phyloP scores from a whole-genome alignment of 2,329 filamentous ascomycete genomes.

The Penicillium sp. region DNA sequence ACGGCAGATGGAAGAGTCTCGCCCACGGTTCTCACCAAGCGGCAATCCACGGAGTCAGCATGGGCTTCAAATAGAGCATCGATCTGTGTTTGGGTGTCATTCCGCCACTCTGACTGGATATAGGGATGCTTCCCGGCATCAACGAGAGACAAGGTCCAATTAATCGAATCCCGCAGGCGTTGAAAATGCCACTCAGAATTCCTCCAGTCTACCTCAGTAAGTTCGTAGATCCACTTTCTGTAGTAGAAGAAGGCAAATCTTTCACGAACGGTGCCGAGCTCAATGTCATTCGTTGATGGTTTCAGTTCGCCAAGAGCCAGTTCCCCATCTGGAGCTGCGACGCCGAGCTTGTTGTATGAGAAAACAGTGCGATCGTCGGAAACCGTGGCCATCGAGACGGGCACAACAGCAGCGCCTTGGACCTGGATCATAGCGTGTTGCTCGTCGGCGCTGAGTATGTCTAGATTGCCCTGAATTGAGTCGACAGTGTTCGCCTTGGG shows the following conservation, averaged over 20 bases:
- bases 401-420: no score
- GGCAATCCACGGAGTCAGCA: neutral
- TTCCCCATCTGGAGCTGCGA: no score
- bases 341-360: no score
- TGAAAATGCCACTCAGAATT: neutral
- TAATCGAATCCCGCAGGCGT: neutral
- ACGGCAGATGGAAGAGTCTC: slow-evolving; percentile 9
- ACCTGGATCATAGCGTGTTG: no score
- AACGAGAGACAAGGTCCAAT: neutral
- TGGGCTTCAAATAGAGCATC: neutral
- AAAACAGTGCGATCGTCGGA: no score
- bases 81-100: neutral
- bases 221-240: neutral
- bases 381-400: no score
- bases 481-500: neutral
- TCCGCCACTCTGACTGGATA: neutral
- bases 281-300: neutral
- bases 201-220: neutral
- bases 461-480: neutral
- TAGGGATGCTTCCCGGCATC: neutral
- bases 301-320: neutral
- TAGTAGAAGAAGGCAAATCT: neutral
- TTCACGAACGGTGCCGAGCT: neutral
- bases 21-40: slow-evolving; percentile 5
- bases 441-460: no score